Conservation (phyloP, 306 rosid species). For the Rubus parviflorus region DNA sequence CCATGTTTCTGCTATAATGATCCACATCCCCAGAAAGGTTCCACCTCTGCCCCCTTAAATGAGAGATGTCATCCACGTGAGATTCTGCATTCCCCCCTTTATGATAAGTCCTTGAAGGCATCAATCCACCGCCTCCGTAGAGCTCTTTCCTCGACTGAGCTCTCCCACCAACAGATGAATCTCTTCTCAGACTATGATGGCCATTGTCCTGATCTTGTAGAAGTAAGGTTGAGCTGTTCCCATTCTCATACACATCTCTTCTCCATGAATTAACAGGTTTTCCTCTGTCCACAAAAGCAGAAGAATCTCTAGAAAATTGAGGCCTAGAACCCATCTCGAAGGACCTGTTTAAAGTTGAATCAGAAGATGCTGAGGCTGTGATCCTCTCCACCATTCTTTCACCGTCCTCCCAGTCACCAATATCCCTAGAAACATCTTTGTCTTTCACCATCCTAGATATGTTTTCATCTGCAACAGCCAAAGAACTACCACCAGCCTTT, state of each 20-base stretch:
- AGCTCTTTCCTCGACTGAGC: constrained; percentile 63
- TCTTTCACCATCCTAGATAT: constrained; percentile 43
- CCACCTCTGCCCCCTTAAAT: constrained; percentile 66
- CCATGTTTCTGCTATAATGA: constrained; percentile 58
- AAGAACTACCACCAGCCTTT: constrained; percentile 43
- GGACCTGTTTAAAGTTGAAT: constrained; percentile 68
- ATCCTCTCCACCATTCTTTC: constrained; percentile 92
- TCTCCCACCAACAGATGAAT: constrained; percentile 61
- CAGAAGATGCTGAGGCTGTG: constrained; percentile 77
- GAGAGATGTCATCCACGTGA: constrained; percentile 57
- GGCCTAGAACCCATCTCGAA: constrained; percentile 64
- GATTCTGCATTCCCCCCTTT: constrained; percentile 60
- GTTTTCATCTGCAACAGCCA: constrained; percentile 50
- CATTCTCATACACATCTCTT: constrained; percentile 70
- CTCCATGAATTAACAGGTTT: constrained; percentile 75
- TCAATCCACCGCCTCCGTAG: constrained; percentile 55
- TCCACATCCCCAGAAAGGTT: constrained; percentile 67
- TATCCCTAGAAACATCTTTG: constrained; percentile 58
- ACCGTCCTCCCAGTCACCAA: constrained; percentile 90
- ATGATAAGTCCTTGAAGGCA: constrained; percentile 51
- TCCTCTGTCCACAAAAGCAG: constrained; percentile 64
- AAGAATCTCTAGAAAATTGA: constrained; percentile 55
- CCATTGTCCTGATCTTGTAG: constrained; percentile 60
- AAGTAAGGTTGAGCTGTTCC: constrained; percentile 55
- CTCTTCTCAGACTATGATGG: constrained; percentile 52